Evolutionary conservation across 768 basidiomycete species (phyloP).

Genomic region (Boletellus ananas): DNA sequence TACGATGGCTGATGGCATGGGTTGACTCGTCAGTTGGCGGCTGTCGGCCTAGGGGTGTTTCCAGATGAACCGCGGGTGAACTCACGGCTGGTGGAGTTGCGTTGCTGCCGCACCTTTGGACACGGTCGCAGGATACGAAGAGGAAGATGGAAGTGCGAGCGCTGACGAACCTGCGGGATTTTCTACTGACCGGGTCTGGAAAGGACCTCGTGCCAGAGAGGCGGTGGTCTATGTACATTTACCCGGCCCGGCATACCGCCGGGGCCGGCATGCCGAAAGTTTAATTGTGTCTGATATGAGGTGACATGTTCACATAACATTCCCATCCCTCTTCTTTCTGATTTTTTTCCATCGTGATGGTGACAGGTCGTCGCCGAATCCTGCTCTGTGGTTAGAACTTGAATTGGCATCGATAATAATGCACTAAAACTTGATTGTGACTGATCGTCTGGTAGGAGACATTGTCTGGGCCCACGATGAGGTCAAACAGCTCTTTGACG

Average conservation of each 20-base stretch:
- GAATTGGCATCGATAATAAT: background rate
- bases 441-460: conserved; percentile 41
- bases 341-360: conserved; percentile 11
- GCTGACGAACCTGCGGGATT: conserved; percentile 71
- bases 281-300: no score
- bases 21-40: conserved; percentile 52
- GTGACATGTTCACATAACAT: background rate
- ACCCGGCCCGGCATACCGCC: background rate
- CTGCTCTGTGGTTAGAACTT: conserved; percentile 31
- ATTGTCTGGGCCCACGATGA: conserved; percentile 84
- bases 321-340: background rate
- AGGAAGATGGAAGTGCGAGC: conserved; percentile 85
- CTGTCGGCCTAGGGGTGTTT: conserved; percentile 82
- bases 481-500: conserved; percentile 56
- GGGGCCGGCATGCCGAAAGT: background rate
- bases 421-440: background rate
- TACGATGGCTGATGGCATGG: background rate
- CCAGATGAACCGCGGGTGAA: conserved; percentile 82
- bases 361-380: conserved; percentile 21
- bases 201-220: conserved; percentile 61
- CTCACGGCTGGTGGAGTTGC: conserved; percentile 74
- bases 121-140: conserved; percentile 73
- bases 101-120: conserved; percentile 92
- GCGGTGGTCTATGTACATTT: background rate
- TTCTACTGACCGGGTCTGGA: conserved; percentile 55